These are phyloP conservation scores for Stevia rebaudiana DNA, from an alignment of 140 eudicot genomes.

Conservation along the genomic window DNA sequence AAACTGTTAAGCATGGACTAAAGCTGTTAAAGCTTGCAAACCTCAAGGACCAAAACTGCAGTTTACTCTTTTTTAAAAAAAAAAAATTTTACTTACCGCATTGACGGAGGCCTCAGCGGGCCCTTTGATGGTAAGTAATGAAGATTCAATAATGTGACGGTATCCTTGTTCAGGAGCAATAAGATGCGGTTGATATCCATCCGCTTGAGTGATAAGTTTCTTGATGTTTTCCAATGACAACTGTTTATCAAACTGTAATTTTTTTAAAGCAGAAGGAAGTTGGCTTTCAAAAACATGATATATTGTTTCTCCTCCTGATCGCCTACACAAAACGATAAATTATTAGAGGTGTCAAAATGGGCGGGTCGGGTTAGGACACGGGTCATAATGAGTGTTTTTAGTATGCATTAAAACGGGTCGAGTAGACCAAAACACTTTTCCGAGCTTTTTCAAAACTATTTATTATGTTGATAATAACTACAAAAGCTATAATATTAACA, in stretches of 20 bases:
- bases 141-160: conserved; percentile 40
- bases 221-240: conserved; percentile 34
- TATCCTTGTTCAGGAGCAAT: conserved; percentile 53
- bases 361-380: neutral
- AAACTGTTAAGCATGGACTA: too few relatives aligned
- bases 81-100: conserved; percentile 29
- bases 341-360: neutral
- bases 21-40: too few relatives aligned
- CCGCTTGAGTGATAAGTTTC: conserved; percentile 44
- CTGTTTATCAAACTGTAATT: conserved; percentile 33
- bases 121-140: conserved; percentile 34
- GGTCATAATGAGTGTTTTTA: neutral
- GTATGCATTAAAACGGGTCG: neutral
- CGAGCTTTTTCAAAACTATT: neutral
- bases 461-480: neutral
- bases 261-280: conserved; percentile 35
- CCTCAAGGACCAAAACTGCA: too few relatives aligned
- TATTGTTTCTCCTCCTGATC: conserved; percentile 37
- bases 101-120: conserved; percentile 36
- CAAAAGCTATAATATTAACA: neutral
- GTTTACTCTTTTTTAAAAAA: too few relatives aligned
- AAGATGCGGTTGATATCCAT: conserved; percentile 52
- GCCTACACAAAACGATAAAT: conserved; percentile 20
- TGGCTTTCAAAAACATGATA: conserved; percentile 39
- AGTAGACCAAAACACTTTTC: neutral